These are phyloP conservation scores for Cladosporium velox DNA, from an alignment of 2,329 filamentous ascomycete genomes.

Conservation along the genomic window DNA sequence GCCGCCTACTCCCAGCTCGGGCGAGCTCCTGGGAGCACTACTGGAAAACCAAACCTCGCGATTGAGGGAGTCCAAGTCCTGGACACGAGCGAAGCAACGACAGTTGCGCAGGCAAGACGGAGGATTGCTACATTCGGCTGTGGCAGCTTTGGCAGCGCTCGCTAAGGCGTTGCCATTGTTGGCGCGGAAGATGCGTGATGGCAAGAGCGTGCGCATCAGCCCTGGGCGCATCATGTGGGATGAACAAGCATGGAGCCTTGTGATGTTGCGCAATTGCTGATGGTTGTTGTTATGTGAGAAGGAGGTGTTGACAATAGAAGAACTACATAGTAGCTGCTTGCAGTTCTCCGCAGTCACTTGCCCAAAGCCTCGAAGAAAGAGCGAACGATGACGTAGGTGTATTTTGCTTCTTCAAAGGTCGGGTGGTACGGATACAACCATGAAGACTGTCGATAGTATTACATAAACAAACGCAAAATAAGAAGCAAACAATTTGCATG, in stretches of 20 bases:
- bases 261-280: neutral
- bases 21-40: slow-evolving; percentile 36
- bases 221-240: slow-evolving; percentile 40
- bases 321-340: neutral
- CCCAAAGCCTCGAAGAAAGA: neutral
- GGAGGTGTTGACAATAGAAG: neutral
- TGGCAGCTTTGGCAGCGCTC: neutral
- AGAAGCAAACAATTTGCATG: neutral
- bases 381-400: slow-evolving; percentile 1
- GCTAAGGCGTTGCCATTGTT: slow-evolving; percentile 16
- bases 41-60: slow-evolving; percentile 49
- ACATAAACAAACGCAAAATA: too few relatives aligned
- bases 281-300: neutral
- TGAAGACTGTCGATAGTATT: too few relatives aligned
- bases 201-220: slow-evolving; percentile 51
- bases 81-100: slow-evolving; percentile 36
- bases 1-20: slow-evolving; percentile 19
- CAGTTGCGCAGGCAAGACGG: slow-evolving; percentile 25
- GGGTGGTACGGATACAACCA: too few relatives aligned
- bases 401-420: neutral
- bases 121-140: slow-evolving; percentile 12
- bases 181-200: slow-evolving; percentile 41
- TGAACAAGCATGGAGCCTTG: slow-evolving; percentile 13
- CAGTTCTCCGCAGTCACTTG: neutral
- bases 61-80: slow-evolving; percentile 32